Evolutionary conservation across 306 rosid genomes (phyloP).

Genomic region (Psophocarpus tetragonolobus): DNA sequence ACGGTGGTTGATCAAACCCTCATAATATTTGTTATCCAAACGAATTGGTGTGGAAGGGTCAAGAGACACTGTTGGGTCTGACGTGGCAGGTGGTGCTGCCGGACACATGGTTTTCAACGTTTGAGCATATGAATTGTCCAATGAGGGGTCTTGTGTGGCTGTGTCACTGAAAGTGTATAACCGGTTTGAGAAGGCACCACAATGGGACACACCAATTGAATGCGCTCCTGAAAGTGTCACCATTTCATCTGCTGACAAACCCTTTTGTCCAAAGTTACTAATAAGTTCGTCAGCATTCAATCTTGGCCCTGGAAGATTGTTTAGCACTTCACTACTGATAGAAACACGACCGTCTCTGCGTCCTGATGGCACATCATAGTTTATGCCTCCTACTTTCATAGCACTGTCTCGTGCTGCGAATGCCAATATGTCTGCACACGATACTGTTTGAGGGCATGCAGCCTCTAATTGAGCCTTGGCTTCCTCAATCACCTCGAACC

Average conservation of each 20-base stretch:
- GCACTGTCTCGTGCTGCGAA: neutral
- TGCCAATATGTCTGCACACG: neutral
- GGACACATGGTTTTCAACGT: neutral
- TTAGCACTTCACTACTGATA: neutral
- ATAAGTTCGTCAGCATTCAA: neutral
- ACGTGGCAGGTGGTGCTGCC: neutral
- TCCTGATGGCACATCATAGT: neutral
- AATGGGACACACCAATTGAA: constrained; percentile 32
- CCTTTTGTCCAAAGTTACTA: neutral
- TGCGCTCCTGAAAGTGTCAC: constrained; percentile 34
- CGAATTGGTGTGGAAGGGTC: constrained; percentile 27
- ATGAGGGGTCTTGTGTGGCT: constrained; percentile 17
- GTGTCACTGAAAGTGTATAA: constrained; percentile 29
- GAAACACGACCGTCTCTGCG: constrained; percentile 12
- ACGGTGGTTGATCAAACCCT: constrained; percentile 17
- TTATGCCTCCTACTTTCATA: neutral
- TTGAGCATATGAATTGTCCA: constrained; percentile 22
- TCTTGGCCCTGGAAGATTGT: constrained; percentile 11
- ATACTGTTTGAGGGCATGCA: neutral
- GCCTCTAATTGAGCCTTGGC: neutral
- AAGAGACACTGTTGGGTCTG: constrained; percentile 4
- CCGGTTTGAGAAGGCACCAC: constrained; percentile 13
- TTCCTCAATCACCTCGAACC: neutral
- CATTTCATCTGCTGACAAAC: constrained; percentile 31
- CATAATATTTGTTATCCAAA: constrained; percentile 29